Base-by-base conservation (phyloP, 306 rosid genomes). In the Lathyrus sativus region DNA sequence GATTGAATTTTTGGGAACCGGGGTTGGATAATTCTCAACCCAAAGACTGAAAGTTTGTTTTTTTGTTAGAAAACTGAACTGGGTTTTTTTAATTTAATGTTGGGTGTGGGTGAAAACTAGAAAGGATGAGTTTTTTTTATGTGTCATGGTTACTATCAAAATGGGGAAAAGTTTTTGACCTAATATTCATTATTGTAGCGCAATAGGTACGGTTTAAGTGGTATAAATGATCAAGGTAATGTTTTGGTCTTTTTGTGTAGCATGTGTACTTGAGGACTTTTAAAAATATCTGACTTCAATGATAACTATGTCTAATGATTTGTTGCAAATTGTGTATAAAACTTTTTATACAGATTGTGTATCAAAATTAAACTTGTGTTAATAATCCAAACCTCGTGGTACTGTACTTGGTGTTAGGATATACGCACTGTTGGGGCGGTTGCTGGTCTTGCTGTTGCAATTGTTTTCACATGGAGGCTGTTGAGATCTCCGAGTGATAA, bases 381-480 rank as follows among this genome's bases (percentile, higher is more conserved):
- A 59, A 15, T 49, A 15, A 57, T 65, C 33, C 48, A n/a, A 65
- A 61, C 33, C 56, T 65, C 4, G 44, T 41, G 41, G 15, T 50
- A 62, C 31, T 72, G 24, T 18, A 62, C 50, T 75, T 86, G 77
- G 35, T 83, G 41, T 43, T 86, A 92, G 98, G 89, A 90, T 80
- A 39, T 81, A 35, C 89, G 86, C 29, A 90, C 97, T 51, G 61
- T 90, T 65, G 93, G 98, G 67, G 98, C 97, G 5, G 73, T 93
- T 39, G 95, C 97, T 35, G 97, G 98, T 62, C 82, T 93, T 65
- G 97, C 95, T 57, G 78, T 93, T 50, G 96, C 96, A 10, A 81
- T 93, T 67, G 82, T 88, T 43, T 90, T 93, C 85, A 85, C 97
- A 2, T 93, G 97, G 98, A 85, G 95, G 83, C 86, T 90, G 73